These are phyloP conservation scores for Mycena sp. DNA, from an alignment of 1,284 basidiomycete species.

Conservation along the genomic window DNA sequence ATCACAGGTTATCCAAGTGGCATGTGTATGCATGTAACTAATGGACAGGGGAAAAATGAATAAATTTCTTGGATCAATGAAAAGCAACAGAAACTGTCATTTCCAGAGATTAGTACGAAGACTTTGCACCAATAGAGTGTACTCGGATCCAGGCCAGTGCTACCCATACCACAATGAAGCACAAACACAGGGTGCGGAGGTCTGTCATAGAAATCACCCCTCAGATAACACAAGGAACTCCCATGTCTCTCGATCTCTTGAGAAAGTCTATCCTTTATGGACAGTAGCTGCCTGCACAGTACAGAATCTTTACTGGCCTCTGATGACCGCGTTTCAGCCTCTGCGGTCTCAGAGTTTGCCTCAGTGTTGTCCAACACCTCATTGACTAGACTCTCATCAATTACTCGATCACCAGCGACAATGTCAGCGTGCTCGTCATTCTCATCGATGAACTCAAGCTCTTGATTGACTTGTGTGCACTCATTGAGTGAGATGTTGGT, in stretches of 20 bases:
- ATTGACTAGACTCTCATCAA: neutral
- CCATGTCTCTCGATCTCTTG: neutral
- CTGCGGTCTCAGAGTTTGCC: neutral
- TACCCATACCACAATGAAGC: too few species aligned
- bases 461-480: neutral
- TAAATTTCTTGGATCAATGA: too few species aligned
- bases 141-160: too few species aligned
- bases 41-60: too few species aligned
- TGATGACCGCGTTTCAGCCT: neutral
- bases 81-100: too few species aligned
- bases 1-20: too few species aligned
- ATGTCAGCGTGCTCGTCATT: constrained; percentile 2
- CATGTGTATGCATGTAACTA: too few species aligned
- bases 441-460: neutral
- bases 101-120: too few species aligned
- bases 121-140: too few species aligned
- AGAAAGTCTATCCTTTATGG: neutral
- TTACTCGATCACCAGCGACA: neutral
- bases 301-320: neutral
- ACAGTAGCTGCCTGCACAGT: neutral
- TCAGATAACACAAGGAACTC: too few species aligned
- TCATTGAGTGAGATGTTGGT: neutral
- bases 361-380: neutral
- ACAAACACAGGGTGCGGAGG: too few species aligned
- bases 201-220: too few species aligned